phyloP scores from a whole-genome alignment of 331 rosid species.

The Quercus phellos region DNA sequence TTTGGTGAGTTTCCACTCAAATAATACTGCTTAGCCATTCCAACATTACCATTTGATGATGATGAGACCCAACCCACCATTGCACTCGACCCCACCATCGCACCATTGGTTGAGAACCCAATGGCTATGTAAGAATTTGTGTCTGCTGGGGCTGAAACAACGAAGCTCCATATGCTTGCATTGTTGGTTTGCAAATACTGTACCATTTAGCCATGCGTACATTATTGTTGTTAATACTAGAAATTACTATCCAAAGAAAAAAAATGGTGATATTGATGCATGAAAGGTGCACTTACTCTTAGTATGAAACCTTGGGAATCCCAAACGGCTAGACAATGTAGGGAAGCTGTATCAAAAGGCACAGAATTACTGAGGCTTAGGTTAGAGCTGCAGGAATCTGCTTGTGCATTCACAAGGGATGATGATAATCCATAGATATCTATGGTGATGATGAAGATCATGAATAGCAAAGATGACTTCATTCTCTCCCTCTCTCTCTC shows the following conservation, averaged over 20 bases:
- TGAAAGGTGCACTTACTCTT: slow-evolving; percentile 42
- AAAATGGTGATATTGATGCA: not conserved
- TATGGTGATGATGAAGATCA: slow-evolving; percentile 24
- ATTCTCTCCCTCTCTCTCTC: slow-evolving; percentile 19
- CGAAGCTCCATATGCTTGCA: slow-evolving; percentile 57
- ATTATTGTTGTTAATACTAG: not conserved
- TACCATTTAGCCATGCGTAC: slow-evolving; percentile 1
- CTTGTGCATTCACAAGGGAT: slow-evolving; percentile 35
- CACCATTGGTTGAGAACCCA: slow-evolving; percentile 63
- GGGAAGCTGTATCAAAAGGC: slow-evolving; percentile 51
- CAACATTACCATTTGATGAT: slow-evolving; percentile 21
- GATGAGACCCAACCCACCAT: slow-evolving; percentile 68
- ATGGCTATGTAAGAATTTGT: slow-evolving; percentile 50
- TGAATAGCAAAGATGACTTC: slow-evolving; percentile 28
- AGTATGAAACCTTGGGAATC: slow-evolving; percentile 58
- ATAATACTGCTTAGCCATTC: slow-evolving; percentile 44
- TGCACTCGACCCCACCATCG: slow-evolving; percentile 74
- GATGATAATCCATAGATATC: slow-evolving; percentile 23
- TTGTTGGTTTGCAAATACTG: slow-evolving; percentile 51
- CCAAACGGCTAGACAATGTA: slow-evolving; percentile 65
- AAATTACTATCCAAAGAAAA: not conserved
- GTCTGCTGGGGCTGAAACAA: slow-evolving; percentile 55
- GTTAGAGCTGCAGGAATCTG: slow-evolving; percentile 54
- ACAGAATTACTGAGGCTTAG: slow-evolving; percentile 33
- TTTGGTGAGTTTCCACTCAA: slow-evolving; percentile 47